These are phyloP conservation scores for Aspergillus wentii DNA, from an alignment of 495 filamentous ascomycete genomes.

Conservation along the genomic window DNA sequence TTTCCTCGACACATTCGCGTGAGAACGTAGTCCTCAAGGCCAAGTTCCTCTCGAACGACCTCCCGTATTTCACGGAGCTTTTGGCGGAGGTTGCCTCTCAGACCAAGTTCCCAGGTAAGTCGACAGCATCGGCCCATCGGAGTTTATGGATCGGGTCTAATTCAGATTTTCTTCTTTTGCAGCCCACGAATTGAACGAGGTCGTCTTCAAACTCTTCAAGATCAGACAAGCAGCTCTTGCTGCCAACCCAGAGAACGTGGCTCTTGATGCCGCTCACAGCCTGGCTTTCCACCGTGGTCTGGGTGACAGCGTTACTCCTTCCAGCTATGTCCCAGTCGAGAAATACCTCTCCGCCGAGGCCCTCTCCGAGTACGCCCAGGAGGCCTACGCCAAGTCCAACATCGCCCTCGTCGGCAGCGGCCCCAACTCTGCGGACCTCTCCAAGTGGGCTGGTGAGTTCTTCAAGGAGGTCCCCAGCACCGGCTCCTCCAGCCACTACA, in stretches of 20 bases:
- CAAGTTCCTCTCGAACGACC: conserved; percentile 89
- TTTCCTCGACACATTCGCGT: conserved; percentile 79
- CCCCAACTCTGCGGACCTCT: conserved; percentile 65
- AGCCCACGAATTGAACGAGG: conserved; percentile 87
- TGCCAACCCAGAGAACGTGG: conserved; percentile 62
- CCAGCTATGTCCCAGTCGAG: conserved; percentile 60
- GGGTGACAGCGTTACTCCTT: conserved; percentile 67
- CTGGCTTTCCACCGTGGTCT: conserved; percentile 94
- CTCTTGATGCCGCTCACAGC: conserved; percentile 79
- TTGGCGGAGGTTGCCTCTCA: conserved; percentile 84
- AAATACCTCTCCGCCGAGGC: conserved; percentile 72
- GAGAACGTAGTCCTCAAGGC: conserved; percentile 89
- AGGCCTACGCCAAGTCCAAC: conserved; percentile 82
- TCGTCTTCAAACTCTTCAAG: conserved; percentile 68
- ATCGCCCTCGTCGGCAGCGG: conserved; percentile 89
- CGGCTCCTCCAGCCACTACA: conserved; percentile 28
- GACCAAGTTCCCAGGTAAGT: conserved; percentile 79
- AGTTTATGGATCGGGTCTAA: neutral
- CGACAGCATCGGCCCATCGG: neutral
- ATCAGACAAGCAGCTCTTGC: conserved; percentile 64
- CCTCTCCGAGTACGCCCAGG: conserved; percentile 65
- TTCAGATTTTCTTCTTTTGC: conserved; percentile 6
- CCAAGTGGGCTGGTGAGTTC: conserved; percentile 92
- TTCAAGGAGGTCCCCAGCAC: conserved; percentile 53
- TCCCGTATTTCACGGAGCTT: conserved; percentile 96